Conservation (phyloP, 129 eudicot genomes). For the Arctium lappa region DNA sequence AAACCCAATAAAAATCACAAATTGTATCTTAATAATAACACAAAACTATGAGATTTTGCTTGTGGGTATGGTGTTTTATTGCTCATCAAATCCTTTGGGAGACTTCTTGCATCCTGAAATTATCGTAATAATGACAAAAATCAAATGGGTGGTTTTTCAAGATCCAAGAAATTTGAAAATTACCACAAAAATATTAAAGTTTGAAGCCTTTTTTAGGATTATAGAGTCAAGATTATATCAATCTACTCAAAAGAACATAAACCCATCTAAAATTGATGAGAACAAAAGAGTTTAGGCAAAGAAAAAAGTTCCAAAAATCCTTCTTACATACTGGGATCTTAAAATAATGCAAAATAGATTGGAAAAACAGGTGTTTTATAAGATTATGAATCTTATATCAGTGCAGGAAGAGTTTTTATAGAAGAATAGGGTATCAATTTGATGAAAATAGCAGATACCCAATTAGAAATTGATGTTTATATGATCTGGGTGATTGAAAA, state of each 20-base stretch:
- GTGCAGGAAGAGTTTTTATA: not conserved
- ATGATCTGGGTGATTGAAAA: not conserved
- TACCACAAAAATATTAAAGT: not conserved
- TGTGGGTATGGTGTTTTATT: slow-evolving; percentile 26
- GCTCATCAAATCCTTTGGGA: slow-evolving; percentile 15
- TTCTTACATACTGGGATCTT: slow-evolving; percentile 24
- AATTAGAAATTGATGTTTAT: not conserved
- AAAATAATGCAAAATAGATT: not conserved
- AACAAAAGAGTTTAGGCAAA: not conserved
- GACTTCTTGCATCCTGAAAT: slow-evolving; percentile 32
- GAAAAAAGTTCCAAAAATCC: not conserved
- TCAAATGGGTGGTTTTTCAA: not conserved
- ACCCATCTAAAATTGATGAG: slow-evolving; percentile 3
- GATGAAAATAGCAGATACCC: slow-evolving; percentile 5
- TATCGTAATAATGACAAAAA: not conserved
- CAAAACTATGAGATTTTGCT: slow-evolving; percentile 12
- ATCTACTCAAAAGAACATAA: slow-evolving; percentile 4
- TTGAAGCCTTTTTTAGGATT: not conserved
- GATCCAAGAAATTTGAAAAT: not conserved
- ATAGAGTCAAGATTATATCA: not conserved
- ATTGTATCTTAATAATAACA: slow-evolving; percentile 20
- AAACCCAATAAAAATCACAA: slow-evolving; percentile 9
- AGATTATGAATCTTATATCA: not conserved
- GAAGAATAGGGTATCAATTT: not conserved
- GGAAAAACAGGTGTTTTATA: not conserved